Evolutionary conservation across 2,329 filamentous ascomycete genomes (phyloP), one percentile per base, ranked within the genome.

Genomic region (Penicillium hordei): DNA sequence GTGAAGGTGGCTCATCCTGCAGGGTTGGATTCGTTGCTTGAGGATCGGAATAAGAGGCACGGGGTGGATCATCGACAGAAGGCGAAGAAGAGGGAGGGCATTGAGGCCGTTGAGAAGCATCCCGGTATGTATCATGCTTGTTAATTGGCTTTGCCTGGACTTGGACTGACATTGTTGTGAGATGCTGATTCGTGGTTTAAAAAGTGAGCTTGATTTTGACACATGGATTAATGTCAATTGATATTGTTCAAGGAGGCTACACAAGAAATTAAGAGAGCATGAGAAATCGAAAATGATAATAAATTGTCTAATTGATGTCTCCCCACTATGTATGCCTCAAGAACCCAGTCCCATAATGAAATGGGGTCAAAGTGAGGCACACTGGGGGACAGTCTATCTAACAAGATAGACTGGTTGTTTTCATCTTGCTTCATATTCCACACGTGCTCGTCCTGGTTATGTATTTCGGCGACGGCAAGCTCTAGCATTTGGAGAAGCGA

Each of bases 401-500:
- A 62, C 57, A 53, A 60, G 58, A 64, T 54, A 65, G 67, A 63
- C 67, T 58, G 57, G 64, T 65, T 63, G 58, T 74, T 60, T 80
- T 74, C 71, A 72, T 83, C 75, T 83, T 78, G 81, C 81, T 83
- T 82, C 81, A 75, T 69, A 79, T 79, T 83, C 81, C 80, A 83
- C 81, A 83, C 81, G 79, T 75, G 76, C 77, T 69, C 79, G 77
- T 76, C 79, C 79, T 81, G 73, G 73, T 74, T 68, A 68, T 73
- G 58, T 62, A 74, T 72, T 74, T 76, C 72, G 78, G 70, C 75
- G 75, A 78, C 76, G 80, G 75, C 79, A 76, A 78, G 81, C 81
- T 83, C 81, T 83, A 83, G 81, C 81, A 77, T 77, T 72, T 76
- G 71, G 73, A 76, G 77, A 79, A 80, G 78, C 78, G 65, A 39